Evolutionary conservation across 805 yeast genomes (phyloP).

Genomic region (Yueomyces sp.): DNA sequence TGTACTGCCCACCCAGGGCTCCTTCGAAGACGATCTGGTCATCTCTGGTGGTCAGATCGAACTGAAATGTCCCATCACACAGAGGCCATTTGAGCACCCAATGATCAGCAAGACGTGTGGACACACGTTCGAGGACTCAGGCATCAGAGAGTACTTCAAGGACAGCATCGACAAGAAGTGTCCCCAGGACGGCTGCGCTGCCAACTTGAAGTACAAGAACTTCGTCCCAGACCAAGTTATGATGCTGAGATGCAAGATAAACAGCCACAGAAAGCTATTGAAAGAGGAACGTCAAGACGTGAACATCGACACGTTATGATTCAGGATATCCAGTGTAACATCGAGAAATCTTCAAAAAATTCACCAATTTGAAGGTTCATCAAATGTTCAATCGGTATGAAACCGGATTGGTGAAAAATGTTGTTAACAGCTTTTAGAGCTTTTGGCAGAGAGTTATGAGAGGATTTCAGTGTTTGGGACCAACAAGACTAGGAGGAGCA

Average conservation of each 20-base stretch:
- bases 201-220: slow-evolving; percentile 23
- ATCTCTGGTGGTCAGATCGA: slow-evolving; percentile 63
- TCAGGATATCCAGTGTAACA: too few relatives aligned
- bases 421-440: too few relatives aligned
- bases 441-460: too few relatives aligned
- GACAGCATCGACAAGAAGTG: slow-evolving; percentile 27
- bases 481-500: too few relatives aligned
- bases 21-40: slow-evolving; percentile 41
- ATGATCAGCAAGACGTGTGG: slow-evolving; percentile 41
- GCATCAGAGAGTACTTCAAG: slow-evolving; percentile 27
- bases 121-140: slow-evolving; percentile 46
- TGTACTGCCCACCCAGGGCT: slow-evolving; percentile 7
- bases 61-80: slow-evolving; percentile 53
- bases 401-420: too few relatives aligned
- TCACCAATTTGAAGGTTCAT: too few relatives aligned
- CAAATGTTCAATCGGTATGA: too few relatives aligned
- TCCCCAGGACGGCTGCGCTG: slow-evolving; percentile 47
- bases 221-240: slow-evolving; percentile 38
- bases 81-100: slow-evolving; percentile 39
- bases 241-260: slow-evolving; percentile 37
- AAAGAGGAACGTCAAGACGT: not conserved
- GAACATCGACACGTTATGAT: too few relatives aligned
- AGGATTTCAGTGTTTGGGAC: too few relatives aligned
- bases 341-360: too few relatives aligned
- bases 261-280: slow-evolving; percentile 1